These are phyloP conservation scores for Nephelium lappaceum DNA, from an alignment of 345 rosid genomes.

Conservation along the genomic window DNA sequence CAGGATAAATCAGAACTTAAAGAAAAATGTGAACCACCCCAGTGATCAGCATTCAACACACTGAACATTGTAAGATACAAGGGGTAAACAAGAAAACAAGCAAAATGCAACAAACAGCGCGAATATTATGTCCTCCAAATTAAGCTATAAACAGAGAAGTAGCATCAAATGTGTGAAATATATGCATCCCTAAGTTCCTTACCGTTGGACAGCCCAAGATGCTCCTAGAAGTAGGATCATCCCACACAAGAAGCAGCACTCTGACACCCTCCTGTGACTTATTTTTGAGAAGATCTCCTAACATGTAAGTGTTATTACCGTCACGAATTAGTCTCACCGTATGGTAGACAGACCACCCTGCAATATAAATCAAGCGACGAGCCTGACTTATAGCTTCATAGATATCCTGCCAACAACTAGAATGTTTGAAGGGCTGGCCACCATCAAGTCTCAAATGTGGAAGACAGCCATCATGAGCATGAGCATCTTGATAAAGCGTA, in stretches of 20 bases:
- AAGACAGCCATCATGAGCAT: slow-evolving; percentile 62
- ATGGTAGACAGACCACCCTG: slow-evolving; percentile 93
- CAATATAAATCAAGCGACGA: slow-evolving; percentile 73
- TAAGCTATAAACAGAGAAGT: background rate
- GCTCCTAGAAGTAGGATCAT: slow-evolving; percentile 91
- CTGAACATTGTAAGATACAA: background rate
- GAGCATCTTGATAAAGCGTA: slow-evolving; percentile 93
- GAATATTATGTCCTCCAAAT: background rate
- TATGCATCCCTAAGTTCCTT: slow-evolving; percentile 31
- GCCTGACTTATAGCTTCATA: slow-evolving; percentile 78
- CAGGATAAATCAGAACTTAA: background rate
- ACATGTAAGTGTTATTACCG: slow-evolving; percentile 36
- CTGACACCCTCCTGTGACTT: slow-evolving; percentile 97
- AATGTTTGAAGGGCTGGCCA: slow-evolving; percentile 48
- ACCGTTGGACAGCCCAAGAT: slow-evolving; percentile 67
- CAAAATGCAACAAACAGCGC: background rate
- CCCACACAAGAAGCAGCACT: slow-evolving; percentile 93
- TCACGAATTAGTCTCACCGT: slow-evolving; percentile 64
- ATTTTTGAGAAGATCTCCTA: slow-evolving; percentile 81
- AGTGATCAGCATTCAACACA: background rate
- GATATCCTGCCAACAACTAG: slow-evolving; percentile 81
- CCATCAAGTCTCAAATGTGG: slow-evolving; percentile 63
- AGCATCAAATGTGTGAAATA: background rate
- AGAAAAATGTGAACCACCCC: background rate
- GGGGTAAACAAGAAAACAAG: slow-evolving; percentile 5